A percentile compares a stretch with the other conserved stretches of the same genome.
These are phyloP conservation scores for Lactarius indigo DNA, from an alignment of 768 basidiomycete genomes.

Conservation along the genomic window DNA sequence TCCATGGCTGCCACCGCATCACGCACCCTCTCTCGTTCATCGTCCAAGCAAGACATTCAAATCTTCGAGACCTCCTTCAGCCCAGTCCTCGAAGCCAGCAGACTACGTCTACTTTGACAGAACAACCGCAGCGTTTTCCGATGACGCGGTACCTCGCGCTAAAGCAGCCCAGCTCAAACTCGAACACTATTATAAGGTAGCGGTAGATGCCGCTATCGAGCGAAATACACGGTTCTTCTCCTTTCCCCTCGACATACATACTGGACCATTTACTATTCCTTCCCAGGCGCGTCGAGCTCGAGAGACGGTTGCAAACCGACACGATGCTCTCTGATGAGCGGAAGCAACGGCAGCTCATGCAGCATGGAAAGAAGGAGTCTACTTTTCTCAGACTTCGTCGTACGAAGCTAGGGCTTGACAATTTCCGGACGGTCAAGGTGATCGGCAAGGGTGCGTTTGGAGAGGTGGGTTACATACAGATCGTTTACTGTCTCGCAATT, in stretches of 20 bases:
- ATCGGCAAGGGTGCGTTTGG: slow-evolving; percentile 99
- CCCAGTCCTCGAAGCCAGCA: slow-evolving; percentile 38
- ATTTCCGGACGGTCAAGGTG: slow-evolving; percentile 96
- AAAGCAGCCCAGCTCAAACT: slow-evolving; percentile 93
- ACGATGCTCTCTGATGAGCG: slow-evolving; percentile 73
- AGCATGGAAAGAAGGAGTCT: slow-evolving; percentile 84
- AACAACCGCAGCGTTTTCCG: slow-evolving; percentile 69
- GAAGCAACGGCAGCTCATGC: slow-evolving; percentile 77
- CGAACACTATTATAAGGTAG: slow-evolving; percentile 95
- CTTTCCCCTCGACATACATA: background rate
- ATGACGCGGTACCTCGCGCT: slow-evolving; percentile 76
- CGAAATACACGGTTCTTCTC: slow-evolving; percentile 73
- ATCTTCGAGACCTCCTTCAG: slow-evolving; percentile 22
- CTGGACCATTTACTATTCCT: slow-evolving; percentile 5
- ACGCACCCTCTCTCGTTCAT: slow-evolving; percentile 23
- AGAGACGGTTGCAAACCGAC: slow-evolving; percentile 72
- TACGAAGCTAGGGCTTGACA: slow-evolving; percentile 85
- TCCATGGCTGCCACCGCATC: slow-evolving; percentile 17
- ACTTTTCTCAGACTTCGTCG: slow-evolving; percentile 84
- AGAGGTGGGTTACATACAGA: slow-evolving; percentile 54
- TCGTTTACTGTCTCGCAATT: background rate
- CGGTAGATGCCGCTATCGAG: slow-evolving; percentile 93
- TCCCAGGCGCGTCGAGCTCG: slow-evolving; percentile 79
- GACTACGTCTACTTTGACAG: slow-evolving; percentile 97
- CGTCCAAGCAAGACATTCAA: slow-evolving; percentile 26